Base-by-base conservation (phyloP, 2,329 filamentous ascomycete genomes). In the Neopestalotiopsis clavispora region DNA sequence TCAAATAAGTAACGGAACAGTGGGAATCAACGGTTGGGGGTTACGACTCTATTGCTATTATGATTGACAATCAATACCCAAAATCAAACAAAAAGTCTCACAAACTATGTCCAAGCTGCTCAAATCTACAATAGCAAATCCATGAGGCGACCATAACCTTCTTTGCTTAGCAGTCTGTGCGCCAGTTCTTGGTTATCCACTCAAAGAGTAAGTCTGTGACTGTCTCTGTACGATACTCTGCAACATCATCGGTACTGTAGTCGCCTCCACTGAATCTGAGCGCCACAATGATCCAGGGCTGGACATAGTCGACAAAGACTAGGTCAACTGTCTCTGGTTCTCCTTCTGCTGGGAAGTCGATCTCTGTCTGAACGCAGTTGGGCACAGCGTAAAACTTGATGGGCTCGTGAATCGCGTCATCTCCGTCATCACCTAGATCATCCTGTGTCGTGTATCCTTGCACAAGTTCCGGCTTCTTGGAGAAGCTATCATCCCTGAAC, bases 251-350 rank as follows among this genome's bases (percentile, higher is more conserved):
- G 9, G 80, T 77, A 28, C 71, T 79, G 68, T 86, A 90, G 32
- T 85, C 83, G 1, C 84, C 84, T 0, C 88, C 88, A 32, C 81
- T 82, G 71, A 88, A 85, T 72, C 90, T 89, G 70, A 97, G 83
- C 2, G 94, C 94, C 12, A 92, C 82, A 20, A 97, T 80, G 52
- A 98, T 83, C 87, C 92, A 97, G 10, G 90, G 90, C 80, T 96
- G 88, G 45, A 98, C 90, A 78, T 98, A 99, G 78, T 97, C 94
- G 69, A 97, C 89, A 77, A 97, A 99, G 14, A 98, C 90, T 7
- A 99, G 79, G 78, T 98, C 95, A 0, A 99, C 94, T 0, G 81
- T 91, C 66, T 92, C 88, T 0, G 94, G 93, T 17, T 88, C 83
- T 5, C 78, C 76, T 0, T 80, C 74, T 0, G 76, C 70, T 1